Conservation (phyloP, 2,329 filamentous ascomycete genomes). For the Botrytis medusae region DNA sequence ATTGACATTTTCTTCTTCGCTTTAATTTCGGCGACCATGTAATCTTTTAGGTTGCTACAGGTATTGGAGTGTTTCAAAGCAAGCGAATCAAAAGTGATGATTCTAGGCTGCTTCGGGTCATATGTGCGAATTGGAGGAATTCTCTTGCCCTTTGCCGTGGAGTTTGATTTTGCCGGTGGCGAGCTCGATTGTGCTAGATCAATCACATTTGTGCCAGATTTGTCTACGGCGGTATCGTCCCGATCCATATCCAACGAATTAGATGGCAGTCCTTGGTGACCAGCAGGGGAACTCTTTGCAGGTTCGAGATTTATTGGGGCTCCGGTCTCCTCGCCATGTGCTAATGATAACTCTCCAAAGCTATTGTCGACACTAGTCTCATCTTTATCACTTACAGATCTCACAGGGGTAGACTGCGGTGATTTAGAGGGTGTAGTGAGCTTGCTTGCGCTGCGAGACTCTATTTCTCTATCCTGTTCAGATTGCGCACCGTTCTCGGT, state of each 20-base stretch:
- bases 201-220: background rate
- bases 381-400: background rate
- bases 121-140: slow-evolving; percentile 43
- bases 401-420: background rate
- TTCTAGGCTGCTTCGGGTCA: slow-evolving; percentile 59
- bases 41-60: slow-evolving; percentile 69
- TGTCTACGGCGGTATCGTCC: background rate
- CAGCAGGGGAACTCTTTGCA: background rate
- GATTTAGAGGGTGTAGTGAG: slow-evolving; percentile 3
- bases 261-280: background rate
- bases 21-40: slow-evolving; percentile 71
- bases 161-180: slow-evolving; percentile 10
- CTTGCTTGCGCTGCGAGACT: background rate
- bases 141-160: slow-evolving; percentile 39
- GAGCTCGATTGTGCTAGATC: slow-evolving; percentile 15
- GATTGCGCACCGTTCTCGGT: slow-evolving; percentile 1
- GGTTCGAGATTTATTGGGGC: background rate
- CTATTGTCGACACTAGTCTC: background rate
- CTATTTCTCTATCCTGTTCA: background rate
- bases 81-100: slow-evolving; percentile 87
- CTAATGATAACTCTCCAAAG: background rate
- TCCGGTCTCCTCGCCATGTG: background rate
- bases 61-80: slow-evolving; percentile 63
- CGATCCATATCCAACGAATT: background rate
- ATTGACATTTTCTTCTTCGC: slow-evolving; percentile 51